Conservation (phyloP, 371 early-diverging fungal genomes). For the Mortierella sp. region DNA sequence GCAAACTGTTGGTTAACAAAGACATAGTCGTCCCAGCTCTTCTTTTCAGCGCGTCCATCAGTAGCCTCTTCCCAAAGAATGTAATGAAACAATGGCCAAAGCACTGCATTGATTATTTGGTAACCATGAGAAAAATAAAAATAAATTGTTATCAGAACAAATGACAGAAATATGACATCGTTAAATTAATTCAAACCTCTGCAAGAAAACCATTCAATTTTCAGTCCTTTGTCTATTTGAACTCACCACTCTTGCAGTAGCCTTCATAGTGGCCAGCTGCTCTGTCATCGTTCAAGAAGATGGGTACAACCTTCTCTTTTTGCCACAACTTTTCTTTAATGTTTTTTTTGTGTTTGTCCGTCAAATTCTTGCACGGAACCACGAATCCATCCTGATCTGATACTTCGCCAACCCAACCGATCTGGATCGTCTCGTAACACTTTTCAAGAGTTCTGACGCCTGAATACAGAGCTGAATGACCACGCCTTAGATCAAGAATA, state of each 20-base stretch:
- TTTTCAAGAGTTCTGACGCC: conserved; percentile 71
- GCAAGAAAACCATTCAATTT: neutral
- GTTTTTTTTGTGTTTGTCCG: conserved; percentile 56
- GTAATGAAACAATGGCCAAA: conserved; percentile 99
- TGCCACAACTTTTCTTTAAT: conserved; percentile 63
- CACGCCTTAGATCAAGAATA: conserved; percentile 63
- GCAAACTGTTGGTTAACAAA: conserved; percentile 90
- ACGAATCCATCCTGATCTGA: conserved; percentile 59
- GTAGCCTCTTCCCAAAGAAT: conserved; percentile 90
- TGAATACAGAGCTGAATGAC: conserved; percentile 84
- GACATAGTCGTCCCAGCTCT: conserved; percentile 90
- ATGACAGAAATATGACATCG: conserved; percentile 32
- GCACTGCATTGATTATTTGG: conserved; percentile 64
- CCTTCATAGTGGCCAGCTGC: conserved; percentile 89
- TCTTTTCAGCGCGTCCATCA: conserved; percentile 72
- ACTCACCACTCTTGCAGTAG: conserved; percentile 89
- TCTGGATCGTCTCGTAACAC: conserved; percentile 68
- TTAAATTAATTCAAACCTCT: conserved; percentile 3
- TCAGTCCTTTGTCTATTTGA: neutral
- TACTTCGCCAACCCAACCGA: conserved; percentile 78
- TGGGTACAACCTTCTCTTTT: conserved; percentile 74
- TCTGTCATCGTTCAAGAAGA: conserved; percentile 81
- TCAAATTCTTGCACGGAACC: conserved; percentile 44
- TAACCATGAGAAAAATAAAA: too few species aligned
- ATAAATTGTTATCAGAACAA: neutral